A percentile compares a stretch with the other conserved stretches of the same genome.
phyloP scores from a whole-genome alignment of 495 filamentous ascomycete genomes.

The Aeminium ludgeri region DNA sequence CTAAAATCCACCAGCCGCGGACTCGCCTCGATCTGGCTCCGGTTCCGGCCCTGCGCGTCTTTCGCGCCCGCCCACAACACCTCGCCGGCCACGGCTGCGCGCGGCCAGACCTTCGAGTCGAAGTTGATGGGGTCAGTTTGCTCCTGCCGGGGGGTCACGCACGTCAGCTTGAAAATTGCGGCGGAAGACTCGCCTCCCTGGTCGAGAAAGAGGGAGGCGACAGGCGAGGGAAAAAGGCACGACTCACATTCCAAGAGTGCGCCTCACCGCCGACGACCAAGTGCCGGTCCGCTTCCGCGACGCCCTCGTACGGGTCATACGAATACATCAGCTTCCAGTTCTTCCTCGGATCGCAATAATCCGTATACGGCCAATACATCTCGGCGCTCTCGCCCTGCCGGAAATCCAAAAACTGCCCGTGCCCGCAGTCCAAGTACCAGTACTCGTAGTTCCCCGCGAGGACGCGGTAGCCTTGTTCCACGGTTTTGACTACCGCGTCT shows the following conservation, averaged over 20 bases:
- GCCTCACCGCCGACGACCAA: constrained; percentile 64
- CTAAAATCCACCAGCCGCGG: constrained; percentile 53
- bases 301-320: constrained; percentile 47
- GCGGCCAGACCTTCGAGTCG: constrained; percentile 58
- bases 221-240: neutral
- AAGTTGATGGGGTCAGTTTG: constrained; percentile 53
- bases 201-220: no score
- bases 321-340: constrained; percentile 65
- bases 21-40: constrained; percentile 45
- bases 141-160: constrained; percentile 33
- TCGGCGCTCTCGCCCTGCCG: constrained; percentile 27
- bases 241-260: constrained; percentile 40
- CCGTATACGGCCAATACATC: constrained; percentile 46
- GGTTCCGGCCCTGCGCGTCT: constrained; percentile 42
- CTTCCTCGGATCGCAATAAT: constrained; percentile 61
- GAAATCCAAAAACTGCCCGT: constrained; percentile 60
- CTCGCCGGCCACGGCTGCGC: constrained; percentile 51
- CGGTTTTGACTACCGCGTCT: constrained; percentile 34
- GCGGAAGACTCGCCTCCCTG: no score
- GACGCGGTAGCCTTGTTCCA: constrained; percentile 44
- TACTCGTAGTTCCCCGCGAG: constrained; percentile 59
- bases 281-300: constrained; percentile 38
- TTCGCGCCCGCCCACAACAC: constrained; percentile 56
- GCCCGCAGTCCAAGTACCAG: constrained; percentile 64
- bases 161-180: no score